Evolutionary conservation across 495 filamentous ascomycete species (phyloP), one percentile per base, ranked within the genome.

Genomic region (Cryomyces antarcticus): DNA sequence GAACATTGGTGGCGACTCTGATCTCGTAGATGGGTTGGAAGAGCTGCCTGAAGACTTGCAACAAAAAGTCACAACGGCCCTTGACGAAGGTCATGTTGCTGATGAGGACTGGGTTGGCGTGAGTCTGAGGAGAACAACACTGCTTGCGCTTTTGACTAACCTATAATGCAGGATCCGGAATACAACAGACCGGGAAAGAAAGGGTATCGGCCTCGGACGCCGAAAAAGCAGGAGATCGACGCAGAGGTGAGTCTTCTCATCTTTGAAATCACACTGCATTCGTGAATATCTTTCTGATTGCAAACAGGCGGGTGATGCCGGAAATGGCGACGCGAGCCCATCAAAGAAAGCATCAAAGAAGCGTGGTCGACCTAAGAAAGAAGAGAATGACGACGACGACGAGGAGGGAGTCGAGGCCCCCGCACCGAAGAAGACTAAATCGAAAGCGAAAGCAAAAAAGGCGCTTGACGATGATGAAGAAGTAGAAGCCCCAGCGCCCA

Each of bases 51-150:
- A 65, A 11, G 77, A 79, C 0, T 30, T 66, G 5, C 70, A 78
- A 56, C 69, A 65, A 24, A 85, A 81, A 58, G 58, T 87, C 31
- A 56, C 57, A 42, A 62, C 62, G 28, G 80, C 74, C 11, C 42
- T 92, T 6, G 67, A 65, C 28, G 65, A 78, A 47, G 82, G 80
- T 6, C 78, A 86, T 50, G 73, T 92, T 43, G 72, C 74, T 46
- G 70, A 80, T 41, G 75, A 77, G 31, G 83, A 85, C 41, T 89
- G 82, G 77, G 75, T 69, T 5, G 79, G 81, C 0, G 82, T 88
- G 66, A 62, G 77, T 55, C 6, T 46, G 30, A 46, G 9, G 9
- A 10, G 7, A 12, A 13, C n/a, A 7, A 28, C n/a, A 17, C 24
- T 17, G 38, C 24, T 28, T 28, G 38, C 7, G 7, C 7, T 39